Evolutionary conservation across 768 basidiomycete genomes (phyloP).

Genomic region (Collybiopsis confluens): DNA sequence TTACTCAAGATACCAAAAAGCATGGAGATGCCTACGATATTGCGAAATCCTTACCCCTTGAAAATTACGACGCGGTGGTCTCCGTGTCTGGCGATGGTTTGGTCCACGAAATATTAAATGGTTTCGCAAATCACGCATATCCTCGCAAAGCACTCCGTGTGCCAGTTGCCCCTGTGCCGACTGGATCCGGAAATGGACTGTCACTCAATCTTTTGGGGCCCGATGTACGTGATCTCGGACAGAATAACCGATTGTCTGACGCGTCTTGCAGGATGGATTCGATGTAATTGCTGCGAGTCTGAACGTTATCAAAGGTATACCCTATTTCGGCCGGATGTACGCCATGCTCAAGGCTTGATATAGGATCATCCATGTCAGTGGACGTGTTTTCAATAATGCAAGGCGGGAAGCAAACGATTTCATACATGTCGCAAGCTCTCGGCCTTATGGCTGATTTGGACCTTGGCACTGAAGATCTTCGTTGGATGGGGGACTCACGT

Average conservation of each 20-base stretch:
- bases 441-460: slow-evolving; percentile 87
- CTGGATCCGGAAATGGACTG: slow-evolving; percentile 78
- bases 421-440: slow-evolving; percentile 80
- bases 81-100: slow-evolving; percentile 82
- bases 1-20: slow-evolving; percentile 53
- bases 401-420: slow-evolving; percentile 54
- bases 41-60: slow-evolving; percentile 48
- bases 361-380: slow-evolving; percentile 69
- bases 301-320: slow-evolving; percentile 74
- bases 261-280: slow-evolving; percentile 49
- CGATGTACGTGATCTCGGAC: slow-evolving; percentile 34
- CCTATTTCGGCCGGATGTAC: too few relatives aligned
- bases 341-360: neutral
- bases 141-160: slow-evolving; percentile 58
- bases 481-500: slow-evolving; percentile 83
- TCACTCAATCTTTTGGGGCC: slow-evolving; percentile 72
- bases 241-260: slow-evolving; percentile 1
- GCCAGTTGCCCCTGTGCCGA: slow-evolving; percentile 76
- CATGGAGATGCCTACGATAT: slow-evolving; percentile 65
- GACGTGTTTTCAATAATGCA: slow-evolving; percentile 80
- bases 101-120: slow-evolving; percentile 81
- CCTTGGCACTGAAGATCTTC: slow-evolving; percentile 75
- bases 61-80: slow-evolving; percentile 63
- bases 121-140: slow-evolving; percentile 62
- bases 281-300: slow-evolving; percentile 71